Evolutionary conservation across 192 early-diverging fungal species (phyloP).

Genomic region (Coemansia sp.): DNA sequence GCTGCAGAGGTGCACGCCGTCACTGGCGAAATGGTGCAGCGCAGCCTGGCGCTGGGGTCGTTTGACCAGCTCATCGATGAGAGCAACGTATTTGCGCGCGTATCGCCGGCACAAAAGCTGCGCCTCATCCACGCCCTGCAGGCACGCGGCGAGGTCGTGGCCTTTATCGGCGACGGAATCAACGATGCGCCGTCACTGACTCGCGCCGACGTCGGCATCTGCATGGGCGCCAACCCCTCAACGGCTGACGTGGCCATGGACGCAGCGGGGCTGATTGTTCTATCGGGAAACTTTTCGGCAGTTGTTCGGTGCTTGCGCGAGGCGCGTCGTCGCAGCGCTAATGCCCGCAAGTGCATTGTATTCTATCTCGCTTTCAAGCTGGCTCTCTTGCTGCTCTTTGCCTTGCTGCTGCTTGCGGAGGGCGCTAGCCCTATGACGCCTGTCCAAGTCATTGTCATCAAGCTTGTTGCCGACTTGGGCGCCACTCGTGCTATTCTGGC

Average conservation of each 20-base stretch:
- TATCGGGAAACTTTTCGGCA: conserved; percentile 34
- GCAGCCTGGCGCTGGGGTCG: conserved; percentile 19
- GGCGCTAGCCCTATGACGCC: conserved; percentile 47
- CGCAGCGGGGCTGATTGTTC: conserved; percentile 36
- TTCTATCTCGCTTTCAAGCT: conserved; percentile 40
- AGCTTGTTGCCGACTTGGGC: conserved; percentile 37
- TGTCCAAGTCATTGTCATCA: conserved; percentile 42
- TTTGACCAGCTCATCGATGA: conserved; percentile 39
- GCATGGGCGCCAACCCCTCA: conserved; percentile 71
- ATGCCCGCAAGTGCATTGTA: conserved; percentile 28
- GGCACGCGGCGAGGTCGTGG: conserved; percentile 48
- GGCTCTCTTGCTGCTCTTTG: conserved; percentile 34
- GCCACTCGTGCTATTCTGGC: conserved; percentile 34
- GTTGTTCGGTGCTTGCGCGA: conserved; percentile 40
- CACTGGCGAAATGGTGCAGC: conserved; percentile 51
- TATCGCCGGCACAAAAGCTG: conserved; percentile 45
- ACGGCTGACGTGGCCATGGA: conserved; percentile 66
- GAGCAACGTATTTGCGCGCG: conserved; percentile 49
- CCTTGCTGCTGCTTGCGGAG: conserved; percentile 26
- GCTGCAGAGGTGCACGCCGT: conserved; percentile 36
- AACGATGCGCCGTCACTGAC: conserved; percentile 90
- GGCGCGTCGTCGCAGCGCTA: conserved; percentile 22
- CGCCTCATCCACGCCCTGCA: conserved; percentile 42
- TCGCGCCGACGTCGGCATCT: conserved; percentile 82
- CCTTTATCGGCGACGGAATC: conserved; percentile 78